These are phyloP conservation scores for Physaria fendleri DNA, from an alignment of 345 rosid species.

Conservation along the genomic window DNA sequence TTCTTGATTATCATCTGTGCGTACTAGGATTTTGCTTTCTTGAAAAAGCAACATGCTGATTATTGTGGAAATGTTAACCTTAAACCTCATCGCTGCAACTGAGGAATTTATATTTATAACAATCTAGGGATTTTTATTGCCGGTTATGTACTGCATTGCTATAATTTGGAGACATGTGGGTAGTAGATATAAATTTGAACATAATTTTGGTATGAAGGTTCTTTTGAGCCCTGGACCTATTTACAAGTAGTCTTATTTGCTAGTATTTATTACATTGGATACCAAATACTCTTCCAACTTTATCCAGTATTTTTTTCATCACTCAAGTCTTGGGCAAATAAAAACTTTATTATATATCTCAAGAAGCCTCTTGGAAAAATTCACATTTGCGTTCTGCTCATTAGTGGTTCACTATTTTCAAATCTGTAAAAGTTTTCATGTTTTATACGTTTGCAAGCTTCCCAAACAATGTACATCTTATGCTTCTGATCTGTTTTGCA, in stretches of 20 bases:
- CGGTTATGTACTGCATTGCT: neutral
- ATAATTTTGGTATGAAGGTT: neutral
- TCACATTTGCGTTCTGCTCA: constrained; percentile 2
- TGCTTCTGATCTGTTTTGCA: constrained; percentile 31
- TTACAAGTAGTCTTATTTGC: neutral
- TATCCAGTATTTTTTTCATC: neutral
- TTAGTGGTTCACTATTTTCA: neutral
- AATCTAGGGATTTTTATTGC: neutral
- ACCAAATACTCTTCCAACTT: neutral
- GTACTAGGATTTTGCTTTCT: neutral
- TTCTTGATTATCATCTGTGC: neutral
- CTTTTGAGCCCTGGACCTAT: neutral
- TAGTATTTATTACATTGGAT: neutral
- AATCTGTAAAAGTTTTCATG: neutral
- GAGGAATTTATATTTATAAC: neutral
- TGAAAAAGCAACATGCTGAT: neutral
- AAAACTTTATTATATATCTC: neutral
- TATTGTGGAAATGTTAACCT: constrained; percentile 5
- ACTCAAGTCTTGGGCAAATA: neutral
- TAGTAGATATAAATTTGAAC: neutral
- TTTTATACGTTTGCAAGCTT: neutral
- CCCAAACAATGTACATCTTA: neutral
- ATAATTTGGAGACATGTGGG: neutral
- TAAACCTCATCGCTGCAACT: neutral
- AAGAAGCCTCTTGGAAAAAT: neutral